Conservation (phyloP, 768 basidiomycete genomes). For the Zangia roseola region DNA sequence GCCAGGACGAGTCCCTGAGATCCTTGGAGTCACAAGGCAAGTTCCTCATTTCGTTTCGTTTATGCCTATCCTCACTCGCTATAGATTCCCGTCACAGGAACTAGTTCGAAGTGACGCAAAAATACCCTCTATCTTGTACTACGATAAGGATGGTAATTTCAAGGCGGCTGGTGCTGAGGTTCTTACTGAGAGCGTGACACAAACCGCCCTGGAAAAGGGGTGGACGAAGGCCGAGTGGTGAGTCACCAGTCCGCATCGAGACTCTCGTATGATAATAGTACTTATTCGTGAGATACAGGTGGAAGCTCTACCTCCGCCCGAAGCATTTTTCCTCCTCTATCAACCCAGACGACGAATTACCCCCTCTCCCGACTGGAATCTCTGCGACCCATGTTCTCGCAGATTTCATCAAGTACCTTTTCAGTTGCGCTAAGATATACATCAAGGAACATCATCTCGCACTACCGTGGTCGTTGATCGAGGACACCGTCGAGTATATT, state of each 20-base stretch:
- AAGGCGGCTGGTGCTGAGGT: conserved; percentile 43
- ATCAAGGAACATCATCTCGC: conserved; percentile 16
- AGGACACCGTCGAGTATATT: conserved; percentile 17
- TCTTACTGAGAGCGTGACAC: conserved; percentile 26
- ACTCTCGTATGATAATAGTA: background rate
- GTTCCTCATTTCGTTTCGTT: background rate
- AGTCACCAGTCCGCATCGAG: background rate
- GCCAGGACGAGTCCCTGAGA: conserved; percentile 8
- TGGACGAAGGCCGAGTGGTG: conserved; percentile 21
- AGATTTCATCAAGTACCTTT: conserved; percentile 23
- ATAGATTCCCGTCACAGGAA: conserved; percentile 41
- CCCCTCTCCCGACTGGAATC: conserved; percentile 24
- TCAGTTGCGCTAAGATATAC: conserved; percentile 10
- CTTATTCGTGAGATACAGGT: conserved; percentile 12
- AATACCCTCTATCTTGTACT: conserved; percentile 44
- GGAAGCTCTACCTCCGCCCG: conserved; percentile 26
- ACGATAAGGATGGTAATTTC: conserved; percentile 36
- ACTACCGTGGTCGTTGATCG: conserved; percentile 7
- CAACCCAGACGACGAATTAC: conserved; percentile 28
- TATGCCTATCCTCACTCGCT: conserved; percentile 1
- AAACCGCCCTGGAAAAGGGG: conserved; percentile 33
- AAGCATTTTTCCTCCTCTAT: conserved; percentile 14
- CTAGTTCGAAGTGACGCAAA: conserved; percentile 40
- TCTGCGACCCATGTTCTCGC: conserved; percentile 11
- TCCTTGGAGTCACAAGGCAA: conserved; percentile 11